Conservation (phyloP, 2,329 filamentous ascomycete genomes). For the Domatiomyces globalis region DNA sequence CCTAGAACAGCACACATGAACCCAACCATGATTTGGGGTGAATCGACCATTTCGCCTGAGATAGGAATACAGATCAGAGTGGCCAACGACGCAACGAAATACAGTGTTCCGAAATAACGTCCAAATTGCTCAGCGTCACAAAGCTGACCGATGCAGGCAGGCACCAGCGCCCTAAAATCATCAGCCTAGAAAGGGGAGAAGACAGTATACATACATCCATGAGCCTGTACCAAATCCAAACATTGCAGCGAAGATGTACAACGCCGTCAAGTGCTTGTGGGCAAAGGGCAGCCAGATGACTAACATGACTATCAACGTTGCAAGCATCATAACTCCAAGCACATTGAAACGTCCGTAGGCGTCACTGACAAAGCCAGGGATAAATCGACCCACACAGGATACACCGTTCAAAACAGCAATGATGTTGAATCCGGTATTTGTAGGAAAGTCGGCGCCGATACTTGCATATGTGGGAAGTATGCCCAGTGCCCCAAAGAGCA, state of each 20-base stretch:
- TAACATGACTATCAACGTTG: conserved; percentile 29
- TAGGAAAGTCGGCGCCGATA: conserved; percentile 22
- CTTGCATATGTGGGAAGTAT: conserved; percentile 36
- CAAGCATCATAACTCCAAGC: conserved; percentile 24
- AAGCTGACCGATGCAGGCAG: conserved; percentile 34
- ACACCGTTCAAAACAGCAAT: conserved; percentile 33
- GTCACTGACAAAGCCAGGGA: conserved; percentile 33
- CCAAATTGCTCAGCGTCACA: conserved; percentile 36
- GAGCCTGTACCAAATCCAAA: conserved; percentile 38
- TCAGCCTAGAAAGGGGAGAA: neutral
- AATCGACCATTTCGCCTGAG: conserved; percentile 34
- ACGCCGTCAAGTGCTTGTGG: conserved; percentile 24
- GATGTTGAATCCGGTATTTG: conserved; percentile 29
- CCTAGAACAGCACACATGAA: conserved; percentile 33
- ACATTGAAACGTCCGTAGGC: conserved; percentile 34
- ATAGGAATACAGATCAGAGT: conserved; percentile 34
- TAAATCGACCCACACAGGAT: conserved; percentile 30
- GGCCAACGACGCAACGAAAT: conserved; percentile 33
- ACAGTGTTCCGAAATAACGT: conserved; percentile 35
- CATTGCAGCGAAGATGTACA: conserved; percentile 33
- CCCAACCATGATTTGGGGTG: conserved; percentile 31
- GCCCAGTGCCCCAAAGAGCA: conserved; percentile 35
- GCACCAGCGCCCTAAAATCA: conserved; percentile 4
- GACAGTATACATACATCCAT: conserved; percentile 30
- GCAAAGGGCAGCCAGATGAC: conserved; percentile 35